Evolutionary conservation across 192 early-diverging fungal species (phyloP), one percentile per base, ranked within the genome.

Genomic region (Thoreauomyces humboldtii): DNA sequence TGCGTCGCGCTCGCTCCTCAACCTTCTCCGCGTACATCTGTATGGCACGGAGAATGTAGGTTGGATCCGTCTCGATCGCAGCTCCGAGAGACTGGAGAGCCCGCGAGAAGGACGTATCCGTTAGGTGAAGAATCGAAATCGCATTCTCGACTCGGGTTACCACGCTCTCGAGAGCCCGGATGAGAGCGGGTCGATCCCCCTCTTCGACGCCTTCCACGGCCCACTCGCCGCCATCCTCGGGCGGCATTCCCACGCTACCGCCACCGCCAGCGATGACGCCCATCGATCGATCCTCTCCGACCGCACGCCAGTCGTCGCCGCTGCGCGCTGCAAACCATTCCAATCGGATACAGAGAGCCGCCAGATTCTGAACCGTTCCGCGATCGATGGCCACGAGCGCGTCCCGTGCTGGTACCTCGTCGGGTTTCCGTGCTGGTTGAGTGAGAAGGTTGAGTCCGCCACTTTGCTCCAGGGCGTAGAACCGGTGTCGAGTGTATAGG

Each of bases 11-110:
- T 7, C 62, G 61, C 28, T 71, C 61, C n/a, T 57, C 59, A 7
- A 71, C 61, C 41, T 63, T 31, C 32, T 71, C 54, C 12, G 81
- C 71, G 66, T 86, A 86, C 71, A 87, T 84, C 63, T 88, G 87
- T 35, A 88, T 63, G 2, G 86, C 85, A 3, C 77, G 65, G 12
- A 88, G 29, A 48, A 89, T 78, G 47, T 88, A 81, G 19, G 69
- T 67, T 4, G 83, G 83, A 61, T 88, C 87, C 0, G 81, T 63
- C 27, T 77, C 79, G 55, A 87, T 76, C 1, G 79, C 80, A 29
- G 81, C 76, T 28, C 86, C 79, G 0, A 89, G 70, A 38, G 79
- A 77, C 41, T 84, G 78, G 4, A 88, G 70, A 12, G 81, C 84
- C 17, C 67, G 36, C 24, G 84, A 73, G 72, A 86, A 85, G 35